Evolutionary conservation across 1,284 basidiomycete species (phyloP), one percentile per base, ranked within the genome.

Genomic region (Sutorius eximius): DNA sequence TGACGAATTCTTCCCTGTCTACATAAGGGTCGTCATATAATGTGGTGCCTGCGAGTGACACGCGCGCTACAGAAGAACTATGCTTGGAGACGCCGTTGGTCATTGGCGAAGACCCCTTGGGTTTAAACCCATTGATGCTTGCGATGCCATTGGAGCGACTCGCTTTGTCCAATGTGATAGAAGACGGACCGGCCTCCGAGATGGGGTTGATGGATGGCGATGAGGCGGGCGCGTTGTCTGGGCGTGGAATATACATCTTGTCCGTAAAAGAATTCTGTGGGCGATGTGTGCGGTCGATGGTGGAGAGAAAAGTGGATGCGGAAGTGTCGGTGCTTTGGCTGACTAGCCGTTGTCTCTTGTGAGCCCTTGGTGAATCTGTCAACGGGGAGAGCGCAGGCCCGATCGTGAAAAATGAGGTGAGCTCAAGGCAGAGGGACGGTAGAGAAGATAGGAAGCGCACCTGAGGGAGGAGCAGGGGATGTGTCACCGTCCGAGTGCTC

Each of bases 1-100:
- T 81, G 49, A 98, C 87, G 62, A 95, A 90, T 75, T 99, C 95
- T 71, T 95, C 89, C 61, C 93, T 81, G 73, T 95, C 86, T 53
- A 97, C 79, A 59, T 78, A 77, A 59, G 87, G 86, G 70, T 88
- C 87, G 49, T 89, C 83, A 63, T 89, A 91, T 37, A 92, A 75
- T 42, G 80, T 79, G 44, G 83, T 82, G 29, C 89, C 88, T 20
- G 86, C 86, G 36, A 90, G 77, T 47, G 77, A 76, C 43, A 91
- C 85, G 62, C 76, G 80, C 30, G 83, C 69, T 58, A 88, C 68
- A 24, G 73, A 65, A 27, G 71, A 69, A 53, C 70, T 72, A 62
- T 78, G 76, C 65, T 80, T 84, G 59, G 75, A 63, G 43, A 76
- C 61, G 20, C 78, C 78, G 59, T 81, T 82, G 43, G 72, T 72